Conservation (phyloP, 805 yeast genomes). For the Starmerella geochares region DNA sequence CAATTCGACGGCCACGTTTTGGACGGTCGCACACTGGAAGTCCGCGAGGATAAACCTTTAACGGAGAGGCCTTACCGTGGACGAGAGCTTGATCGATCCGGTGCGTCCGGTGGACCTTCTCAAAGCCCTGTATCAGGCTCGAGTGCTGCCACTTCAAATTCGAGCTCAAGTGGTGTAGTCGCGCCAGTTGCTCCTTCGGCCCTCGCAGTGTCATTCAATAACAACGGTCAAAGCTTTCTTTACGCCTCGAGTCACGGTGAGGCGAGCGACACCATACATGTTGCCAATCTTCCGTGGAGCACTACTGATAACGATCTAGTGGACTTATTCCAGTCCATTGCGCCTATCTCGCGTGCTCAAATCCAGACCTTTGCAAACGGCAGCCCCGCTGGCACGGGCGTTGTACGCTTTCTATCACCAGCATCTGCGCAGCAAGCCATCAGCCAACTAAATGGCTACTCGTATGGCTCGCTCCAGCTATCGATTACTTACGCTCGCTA, state of each 20-base stretch:
- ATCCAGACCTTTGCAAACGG: conserved; percentile 53
- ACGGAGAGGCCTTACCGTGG: conserved; percentile 16
- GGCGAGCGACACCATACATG: conserved; percentile 53
- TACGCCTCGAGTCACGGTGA: conserved; percentile 55
- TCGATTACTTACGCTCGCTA: conserved; percentile 55
- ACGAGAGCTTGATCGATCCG: neutral
- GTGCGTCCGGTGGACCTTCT: conserved; percentile 27
- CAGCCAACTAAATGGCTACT: conserved; percentile 62
- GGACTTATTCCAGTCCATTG: conserved; percentile 78
- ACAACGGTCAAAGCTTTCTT: conserved; percentile 37
- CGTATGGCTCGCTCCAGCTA: conserved; percentile 72
- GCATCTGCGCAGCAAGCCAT: conserved; percentile 69
- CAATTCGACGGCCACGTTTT: conserved; percentile 57
- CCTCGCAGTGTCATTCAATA: neutral
- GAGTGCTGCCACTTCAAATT: neutral
- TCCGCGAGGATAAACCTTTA: conserved; percentile 55
- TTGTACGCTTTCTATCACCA: conserved; percentile 58
- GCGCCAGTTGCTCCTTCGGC: conserved; percentile 3
- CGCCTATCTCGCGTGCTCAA: conserved; percentile 66
- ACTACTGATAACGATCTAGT: conserved; percentile 76
- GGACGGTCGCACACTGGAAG: conserved; percentile 70
- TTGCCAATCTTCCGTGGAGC: conserved; percentile 74
- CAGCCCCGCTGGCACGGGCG: conserved; percentile 73
- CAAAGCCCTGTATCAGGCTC: neutral
- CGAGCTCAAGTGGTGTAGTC: neutral